These are phyloP conservation scores for Diaporthe nobilis DNA, from an alignment of 2,329 filamentous ascomycete genomes.

Conservation along the genomic window DNA sequence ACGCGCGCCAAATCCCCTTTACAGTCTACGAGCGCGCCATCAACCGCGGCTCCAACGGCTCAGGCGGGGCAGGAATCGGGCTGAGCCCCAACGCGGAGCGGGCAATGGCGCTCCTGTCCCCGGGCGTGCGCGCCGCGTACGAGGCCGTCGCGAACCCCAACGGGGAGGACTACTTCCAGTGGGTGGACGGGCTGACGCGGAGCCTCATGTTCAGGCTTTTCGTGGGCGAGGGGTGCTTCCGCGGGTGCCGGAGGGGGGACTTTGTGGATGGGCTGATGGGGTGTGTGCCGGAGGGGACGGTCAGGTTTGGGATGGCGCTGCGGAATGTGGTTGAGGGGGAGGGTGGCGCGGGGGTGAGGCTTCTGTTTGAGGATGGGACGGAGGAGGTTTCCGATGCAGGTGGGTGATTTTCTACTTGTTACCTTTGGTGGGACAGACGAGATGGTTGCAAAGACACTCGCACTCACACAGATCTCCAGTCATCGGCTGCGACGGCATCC, in stretches of 20 bases:
- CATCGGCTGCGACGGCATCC: conserved; percentile 76
- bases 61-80: conserved; percentile 66
- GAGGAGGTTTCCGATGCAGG: conserved; percentile 51
- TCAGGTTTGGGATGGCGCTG: conserved; percentile 53
- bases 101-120: conserved; percentile 58
- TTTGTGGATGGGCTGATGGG: conserved; percentile 56
- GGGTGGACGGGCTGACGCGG: conserved; percentile 54
- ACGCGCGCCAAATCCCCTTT: conserved; percentile 57
- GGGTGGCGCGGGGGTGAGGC: conserved; percentile 42
- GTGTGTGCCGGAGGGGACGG: conserved; percentile 47
- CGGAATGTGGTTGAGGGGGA: conserved; percentile 48
- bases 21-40: conserved; percentile 62
- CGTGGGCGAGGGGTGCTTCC: conserved; percentile 58
- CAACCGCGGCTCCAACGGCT: conserved; percentile 55
- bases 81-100: conserved; percentile 66
- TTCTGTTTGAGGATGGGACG: conserved; percentile 52
- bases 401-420: conserved; percentile 36
- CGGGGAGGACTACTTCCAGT: conserved; percentile 59
- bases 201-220: conserved; percentile 52
- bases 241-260: conserved; percentile 57
- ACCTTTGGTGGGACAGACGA: not conserved
- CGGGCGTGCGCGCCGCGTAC: conserved; percentile 55
- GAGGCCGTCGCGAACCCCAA: conserved; percentile 55
- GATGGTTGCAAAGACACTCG: not conserved
- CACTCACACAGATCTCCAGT: conserved; percentile 51